Evolutionary conservation across 202 grass and related monocot species (phyloP), one percentile per base, ranked within the genome.

Genomic region (Elaeis oleifera): DNA sequence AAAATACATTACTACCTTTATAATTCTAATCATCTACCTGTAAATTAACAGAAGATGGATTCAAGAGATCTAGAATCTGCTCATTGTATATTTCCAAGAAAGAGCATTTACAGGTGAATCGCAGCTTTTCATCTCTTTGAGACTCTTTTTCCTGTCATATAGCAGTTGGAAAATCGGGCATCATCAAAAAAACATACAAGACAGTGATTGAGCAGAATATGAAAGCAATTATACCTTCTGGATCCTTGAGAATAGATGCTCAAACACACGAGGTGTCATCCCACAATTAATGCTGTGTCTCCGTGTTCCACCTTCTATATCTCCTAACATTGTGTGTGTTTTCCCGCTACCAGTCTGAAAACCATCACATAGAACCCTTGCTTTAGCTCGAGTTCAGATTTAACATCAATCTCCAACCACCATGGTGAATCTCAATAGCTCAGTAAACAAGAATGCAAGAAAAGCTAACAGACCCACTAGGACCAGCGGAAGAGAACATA

Each of bases 81-180:
- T 97, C 94, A 61, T 97, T 97, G 52, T 97, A 97, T 57, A 97
- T 97, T 81, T 97, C 94, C 72, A 97, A 28, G 57, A 97, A 97
- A 23, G 94, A 97, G 68, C 94, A 97, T 81, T 84, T 92, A 74
- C 94, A 97, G 36, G 88, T 89, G 72, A 97, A 97, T 53, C 68
- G 79, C 63, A 97, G 65, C 59, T 97, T 97, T 71, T 91, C 91
- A 15, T 87, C 87, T 85, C 78, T 80, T 55, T 77, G 80, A 61
- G 71, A 72, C 66, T 96, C 91, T 61, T 85, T 96, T 72, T 96
- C 91, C 91, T 91, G 89, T 59, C 75, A 78, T 13, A 63, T 48
- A 70, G 16, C 51, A 77, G 64, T 59, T 28, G 18, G 22, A 64
- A 9, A 60, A 51, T 32, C 48, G 64, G 69, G 32, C 28, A 49